These are phyloP conservation scores for Brassica incana DNA, from an alignment of 345 rosid species.

Conservation along the genomic window DNA sequence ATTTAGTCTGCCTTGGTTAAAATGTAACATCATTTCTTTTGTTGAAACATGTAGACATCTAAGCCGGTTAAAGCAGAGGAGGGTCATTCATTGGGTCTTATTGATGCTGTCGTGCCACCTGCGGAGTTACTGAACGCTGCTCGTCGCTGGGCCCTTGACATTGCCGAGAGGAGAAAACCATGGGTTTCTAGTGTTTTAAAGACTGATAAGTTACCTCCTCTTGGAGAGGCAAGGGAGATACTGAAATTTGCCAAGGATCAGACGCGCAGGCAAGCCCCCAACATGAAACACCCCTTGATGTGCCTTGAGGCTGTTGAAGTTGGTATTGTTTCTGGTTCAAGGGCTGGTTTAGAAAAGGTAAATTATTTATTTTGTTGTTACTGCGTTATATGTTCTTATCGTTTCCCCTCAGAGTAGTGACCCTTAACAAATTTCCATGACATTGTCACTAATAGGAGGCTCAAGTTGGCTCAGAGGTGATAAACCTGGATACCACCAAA, in stretches of 20 bases:
- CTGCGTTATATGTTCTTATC: conserved; percentile 3
- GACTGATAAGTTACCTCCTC: conserved; percentile 81
- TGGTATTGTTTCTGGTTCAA: conserved; percentile 82
- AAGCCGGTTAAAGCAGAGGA: conserved; percentile 75
- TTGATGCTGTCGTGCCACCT: conserved; percentile 76
- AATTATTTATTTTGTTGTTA: neutral
- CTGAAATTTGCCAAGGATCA: conserved; percentile 79
- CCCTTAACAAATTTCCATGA: conserved; percentile 2
- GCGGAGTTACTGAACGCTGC: conserved; percentile 65
- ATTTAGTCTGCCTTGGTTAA: conserved; percentile 17
- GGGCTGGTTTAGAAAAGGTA: conserved; percentile 87
- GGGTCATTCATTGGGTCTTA: conserved; percentile 73
- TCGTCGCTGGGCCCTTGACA: conserved; percentile 84
- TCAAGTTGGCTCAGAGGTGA: conserved; percentile 60
- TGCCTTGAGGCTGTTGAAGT: conserved; percentile 83
- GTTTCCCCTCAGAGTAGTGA: neutral
- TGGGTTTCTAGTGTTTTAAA: conserved; percentile 79
- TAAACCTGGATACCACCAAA: conserved; percentile 67
- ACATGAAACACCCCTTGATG: conserved; percentile 78
- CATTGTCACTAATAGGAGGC: conserved; percentile 61
- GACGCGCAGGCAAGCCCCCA: conserved; percentile 73
- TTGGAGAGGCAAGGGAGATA: conserved; percentile 89
- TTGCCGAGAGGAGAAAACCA: conserved; percentile 66
- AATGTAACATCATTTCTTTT: neutral
- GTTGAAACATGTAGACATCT: conserved; percentile 56